Percentiles rank a stretch among this genome's conserved stretches.
Conservation (phyloP, 78 protist genomes). For the Emiliania huxleyi region DNA sequence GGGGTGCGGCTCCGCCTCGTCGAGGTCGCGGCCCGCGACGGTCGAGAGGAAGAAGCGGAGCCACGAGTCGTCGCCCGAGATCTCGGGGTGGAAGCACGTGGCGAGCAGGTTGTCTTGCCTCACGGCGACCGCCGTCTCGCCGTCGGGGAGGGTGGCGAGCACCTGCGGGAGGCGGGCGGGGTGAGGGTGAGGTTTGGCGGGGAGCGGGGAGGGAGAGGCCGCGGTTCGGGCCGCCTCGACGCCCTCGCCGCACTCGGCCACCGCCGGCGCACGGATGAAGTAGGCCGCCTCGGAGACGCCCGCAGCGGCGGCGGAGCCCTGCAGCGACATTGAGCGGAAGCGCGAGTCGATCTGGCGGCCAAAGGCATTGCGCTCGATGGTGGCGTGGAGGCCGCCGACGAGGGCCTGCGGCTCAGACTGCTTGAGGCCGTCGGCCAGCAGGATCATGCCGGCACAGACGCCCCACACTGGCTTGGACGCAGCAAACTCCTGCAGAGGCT, state of each 20-base stretch:
- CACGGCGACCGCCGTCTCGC: constrained; percentile 35
- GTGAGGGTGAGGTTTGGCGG: too few relatives aligned
- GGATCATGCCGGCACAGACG: constrained; percentile 53
- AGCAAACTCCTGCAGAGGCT: constrained; percentile 11
- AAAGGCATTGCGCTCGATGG: constrained; percentile 31
- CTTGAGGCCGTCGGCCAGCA: constrained; percentile 33
- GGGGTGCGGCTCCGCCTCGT: neutral
- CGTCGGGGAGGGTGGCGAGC: neutral
- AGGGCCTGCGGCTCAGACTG: constrained; percentile 29
- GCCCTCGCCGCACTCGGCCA: neutral
- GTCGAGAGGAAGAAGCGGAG: constrained; percentile 14
- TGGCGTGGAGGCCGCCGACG: constrained; percentile 37
- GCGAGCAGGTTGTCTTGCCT: constrained; percentile 33
- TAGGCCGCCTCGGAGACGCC: neutral
- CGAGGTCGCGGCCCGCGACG: neutral
- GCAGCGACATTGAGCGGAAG: neutral
- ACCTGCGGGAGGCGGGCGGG: too few relatives aligned
- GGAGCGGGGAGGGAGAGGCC: neutral
- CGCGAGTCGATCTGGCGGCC: constrained; percentile 41
- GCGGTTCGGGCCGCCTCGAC: constrained; percentile 14
- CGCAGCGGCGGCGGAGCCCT: neutral
- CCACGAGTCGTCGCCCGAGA: constrained; percentile 21
- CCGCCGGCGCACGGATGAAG: constrained; percentile 55
- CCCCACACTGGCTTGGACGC: constrained; percentile 33
- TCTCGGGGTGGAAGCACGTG: constrained; percentile 51